Percentiles rank a stretch among this genome's conserved stretches.
phyloP scores from a whole-genome alignment of 2,329 filamentous ascomycete genomes.

The Colletotrichum cereale region DNA sequence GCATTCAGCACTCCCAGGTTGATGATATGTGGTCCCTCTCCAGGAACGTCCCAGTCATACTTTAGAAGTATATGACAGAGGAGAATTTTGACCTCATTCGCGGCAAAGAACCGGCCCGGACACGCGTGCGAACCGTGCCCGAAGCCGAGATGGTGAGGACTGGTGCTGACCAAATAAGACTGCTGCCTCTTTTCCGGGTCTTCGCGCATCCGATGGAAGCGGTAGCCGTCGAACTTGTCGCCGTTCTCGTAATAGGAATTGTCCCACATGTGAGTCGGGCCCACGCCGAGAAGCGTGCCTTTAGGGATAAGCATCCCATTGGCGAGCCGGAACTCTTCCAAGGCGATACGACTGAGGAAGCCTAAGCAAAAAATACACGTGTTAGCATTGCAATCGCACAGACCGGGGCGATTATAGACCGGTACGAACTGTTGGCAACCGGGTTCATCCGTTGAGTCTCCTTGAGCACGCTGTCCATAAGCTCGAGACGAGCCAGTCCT shows the following conservation, averaged over 20 bases:
- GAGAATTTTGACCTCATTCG: slow-evolving; percentile 53
- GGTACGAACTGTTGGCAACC: background rate
- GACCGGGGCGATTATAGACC: background rate
- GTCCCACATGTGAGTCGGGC: slow-evolving; percentile 40
- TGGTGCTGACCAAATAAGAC: slow-evolving; percentile 51
- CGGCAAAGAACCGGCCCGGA: slow-evolving; percentile 57
- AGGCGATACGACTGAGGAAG: background rate
- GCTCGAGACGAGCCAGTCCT: background rate
- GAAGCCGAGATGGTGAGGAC: slow-evolving; percentile 49
- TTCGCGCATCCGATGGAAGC: slow-evolving; percentile 40
- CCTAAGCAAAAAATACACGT: background rate
- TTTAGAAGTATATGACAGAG: slow-evolving; percentile 46
- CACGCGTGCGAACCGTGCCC: slow-evolving; percentile 57
- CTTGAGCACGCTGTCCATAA: slow-evolving; percentile 17
- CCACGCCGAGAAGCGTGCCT: slow-evolving; percentile 39
- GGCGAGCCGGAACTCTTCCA: slow-evolving; percentile 20
- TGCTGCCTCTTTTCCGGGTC: slow-evolving; percentile 41
- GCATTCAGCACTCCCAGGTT: background rate
- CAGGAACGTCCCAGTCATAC: slow-evolving; percentile 43
- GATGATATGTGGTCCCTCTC: background rate
- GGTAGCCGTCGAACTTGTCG: slow-evolving; percentile 42
- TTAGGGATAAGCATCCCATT: slow-evolving; percentile 44
- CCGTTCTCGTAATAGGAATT: slow-evolving; percentile 43
- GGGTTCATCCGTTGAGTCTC: slow-evolving; percentile 14
- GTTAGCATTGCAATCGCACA: background rate